Evolutionary conservation across 768 basidiomycete species (phyloP).

Genomic region (Dioszegia hungarica): DNA sequence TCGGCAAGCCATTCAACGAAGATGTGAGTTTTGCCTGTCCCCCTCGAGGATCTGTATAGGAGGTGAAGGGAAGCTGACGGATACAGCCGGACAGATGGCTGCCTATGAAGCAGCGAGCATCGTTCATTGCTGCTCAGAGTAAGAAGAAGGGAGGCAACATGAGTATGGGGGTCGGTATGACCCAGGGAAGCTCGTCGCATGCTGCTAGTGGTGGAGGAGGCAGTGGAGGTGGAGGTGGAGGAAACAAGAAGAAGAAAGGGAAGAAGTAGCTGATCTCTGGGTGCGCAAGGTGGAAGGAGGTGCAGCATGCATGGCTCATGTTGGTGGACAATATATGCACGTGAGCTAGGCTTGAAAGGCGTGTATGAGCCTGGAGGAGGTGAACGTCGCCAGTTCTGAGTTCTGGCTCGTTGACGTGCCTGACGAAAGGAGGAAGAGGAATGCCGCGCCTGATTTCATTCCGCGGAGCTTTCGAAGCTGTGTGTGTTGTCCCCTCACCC

Average conservation of each 20-base stretch:
- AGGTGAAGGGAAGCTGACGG: neutral
- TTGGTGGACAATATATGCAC: too few relatives aligned
- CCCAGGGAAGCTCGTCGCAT: conserved; percentile 32
- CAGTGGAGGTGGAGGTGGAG: conserved; percentile 19
- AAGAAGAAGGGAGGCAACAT: conserved; percentile 48
- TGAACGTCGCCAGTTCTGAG: too few relatives aligned
- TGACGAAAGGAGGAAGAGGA: neutral
- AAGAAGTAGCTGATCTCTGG: conserved; percentile 16
- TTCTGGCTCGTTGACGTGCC: neutral
- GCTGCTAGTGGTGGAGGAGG: conserved; percentile 16
- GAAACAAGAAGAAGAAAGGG: conserved; percentile 33
- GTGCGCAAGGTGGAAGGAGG: neutral
- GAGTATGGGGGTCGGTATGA: conserved; percentile 48
- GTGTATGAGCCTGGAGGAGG: too few relatives aligned
- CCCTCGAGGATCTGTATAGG: neutral
- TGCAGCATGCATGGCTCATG: neutral
- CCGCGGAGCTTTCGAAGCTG: neutral
- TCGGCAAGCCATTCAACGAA: conserved; percentile 37
- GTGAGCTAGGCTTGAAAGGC: too few relatives aligned
- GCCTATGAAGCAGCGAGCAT: conserved; percentile 42
- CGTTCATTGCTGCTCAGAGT: conserved; percentile 26
- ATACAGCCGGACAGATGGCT: conserved; percentile 49
- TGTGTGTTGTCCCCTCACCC: neutral
- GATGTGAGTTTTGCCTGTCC: conserved; percentile 39
- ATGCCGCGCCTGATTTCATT: conserved; percentile 7